Percentiles rank a stretch among this genome's conserved stretches.
phyloP scores from a whole-genome alignment of 2,329 filamentous ascomycete species.

The Akanthomyces muscarius region DNA sequence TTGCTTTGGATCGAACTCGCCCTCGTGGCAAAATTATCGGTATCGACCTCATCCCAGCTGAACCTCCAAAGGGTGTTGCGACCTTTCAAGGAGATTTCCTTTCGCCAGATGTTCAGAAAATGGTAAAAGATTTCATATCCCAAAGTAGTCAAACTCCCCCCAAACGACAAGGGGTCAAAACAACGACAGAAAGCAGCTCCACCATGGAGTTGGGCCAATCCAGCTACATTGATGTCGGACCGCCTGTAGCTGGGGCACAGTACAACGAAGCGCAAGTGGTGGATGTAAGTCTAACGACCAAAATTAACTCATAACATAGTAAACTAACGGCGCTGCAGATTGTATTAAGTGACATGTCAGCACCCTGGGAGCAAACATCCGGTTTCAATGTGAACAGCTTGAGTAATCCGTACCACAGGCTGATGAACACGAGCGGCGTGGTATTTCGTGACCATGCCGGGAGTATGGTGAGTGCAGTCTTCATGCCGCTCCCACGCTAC shows the following conservation, averaged over 20 bases:
- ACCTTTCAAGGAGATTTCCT: slow-evolving; percentile 95
- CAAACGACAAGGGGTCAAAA: slow-evolving; percentile 12
- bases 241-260: slow-evolving; percentile 29
- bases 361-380: slow-evolving; percentile 80
- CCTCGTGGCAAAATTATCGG: slow-evolving; percentile 79
- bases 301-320: neutral
- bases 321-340: slow-evolving; percentile 45
- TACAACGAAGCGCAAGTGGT: slow-evolving; percentile 45
- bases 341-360: slow-evolving; percentile 98
- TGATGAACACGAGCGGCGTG: slow-evolving; percentile 98
- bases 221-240: slow-evolving; percentile 66
- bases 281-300: slow-evolving; percentile 50
- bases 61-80: slow-evolving; percentile 86
- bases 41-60: slow-evolving; percentile 89
- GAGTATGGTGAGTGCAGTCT: slow-evolving; percentile 71
- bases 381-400: slow-evolving; percentile 82
- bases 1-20: slow-evolving; percentile 73
- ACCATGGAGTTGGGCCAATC: slow-evolving; percentile 35
- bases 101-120: slow-evolving; percentile 64
- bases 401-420: slow-evolving; percentile 94
- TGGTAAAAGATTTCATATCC: slow-evolving; percentile 72
- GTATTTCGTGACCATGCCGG: slow-evolving; percentile 82
- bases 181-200: slow-evolving; percentile 20
- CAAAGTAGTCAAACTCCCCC: slow-evolving; percentile 34
- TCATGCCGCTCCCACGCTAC: neutral